Base-by-base conservation (phyloP, 106 monocot species). In the Acorus gramineus region DNA sequence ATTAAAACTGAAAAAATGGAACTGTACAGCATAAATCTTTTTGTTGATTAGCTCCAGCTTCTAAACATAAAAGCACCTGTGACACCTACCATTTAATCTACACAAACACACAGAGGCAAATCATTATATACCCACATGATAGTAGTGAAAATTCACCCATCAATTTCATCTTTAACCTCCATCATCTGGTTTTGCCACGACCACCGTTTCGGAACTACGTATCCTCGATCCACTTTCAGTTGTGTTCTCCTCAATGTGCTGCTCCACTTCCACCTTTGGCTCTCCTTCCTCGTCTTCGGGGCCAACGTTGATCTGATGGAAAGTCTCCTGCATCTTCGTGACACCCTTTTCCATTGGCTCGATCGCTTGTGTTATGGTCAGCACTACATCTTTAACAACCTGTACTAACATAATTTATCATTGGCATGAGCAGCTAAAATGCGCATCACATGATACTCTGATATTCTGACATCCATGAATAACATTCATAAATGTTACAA, bases 291-390 rank as follows among this genome's bases (percentile, higher is more conserved):
- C 80, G 7, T 68, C 51, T 6, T 76, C 63, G 6, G 74, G 59
- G 54, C 77, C 73, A 3, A 74, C 1, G 13, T 78, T 66, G 2
- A 77, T 64, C 52, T 83, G 78, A 55, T 84, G 81, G 42, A 92
- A 60, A 5, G 60, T 87, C 64, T 87, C 81, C 55, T 92, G 84
- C 66, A 87, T 84, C 73, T 81, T 79, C 3, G 71, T 75, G 8
- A 92, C 87, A 47, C 92, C 84, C 61, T 92, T 87, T 64, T 86
- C 87, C 1, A 87, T 82, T 8, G 87, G 92, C 45, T 77, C 84
- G 4, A 92, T 84, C 72, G 84, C 92, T 52, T 86, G 83, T 2
- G 80, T 74, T 53, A 86, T 80, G 2, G 81, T 87, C 52, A 92
- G 72, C 44, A 77, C 82, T 0, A 92, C 85, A 64, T 92, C 92